Evolutionary conservation across 768 basidiomycete species (phyloP), one percentile per base, ranked within the genome.

Genomic region (Amanita thiersii): DNA sequence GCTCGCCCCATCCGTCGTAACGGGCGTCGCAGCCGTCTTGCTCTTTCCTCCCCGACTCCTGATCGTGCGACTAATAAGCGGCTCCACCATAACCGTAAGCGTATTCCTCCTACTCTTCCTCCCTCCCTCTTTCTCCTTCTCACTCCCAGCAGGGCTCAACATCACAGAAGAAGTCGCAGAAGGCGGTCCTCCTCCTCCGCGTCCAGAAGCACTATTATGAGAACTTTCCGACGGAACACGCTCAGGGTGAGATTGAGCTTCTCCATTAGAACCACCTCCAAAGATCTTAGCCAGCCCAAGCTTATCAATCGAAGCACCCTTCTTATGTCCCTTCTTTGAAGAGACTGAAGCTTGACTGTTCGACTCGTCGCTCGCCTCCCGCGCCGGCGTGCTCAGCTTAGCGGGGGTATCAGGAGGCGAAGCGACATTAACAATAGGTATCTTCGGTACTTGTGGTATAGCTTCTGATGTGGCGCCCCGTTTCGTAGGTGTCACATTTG

Each of bases 51-150:
- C 49, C 49, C 60, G 62, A 18, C 64, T 69, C 55, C 75, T 70
- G 46, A 70, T 70, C 0, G 72, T 66, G 30, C 77, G 70, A 41
- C 69, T 72, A 32, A 43, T 36, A 48, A 91, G 64, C 5, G 86
- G 84, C 54, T 87, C 85, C 1, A 87, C 84, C 77, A 91, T 87
- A 29, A 92, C 76, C 0, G 83, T 89, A 47, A 96, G 69, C 0
- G 91, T 93, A 60, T 86, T 91, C 51, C 89, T 64, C 53, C 82
- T 69, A 47, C 63, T 69, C 60, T 79, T 79, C 67, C 77, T 88
- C 28, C 56, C 58, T 14, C 44, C 39, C 32, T 46, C 52, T 33
- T 51, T 47, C 43, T 46, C 46, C 20, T 44, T 45, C 40, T 51
- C 44, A 15, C 42, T 43, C 19, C 45, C 47, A 30, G 28, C 37